These are phyloP conservation scores for Rhodotorula glutinis DNA, from an alignment of 1,284 basidiomycete species.

Conservation along the genomic window DNA sequence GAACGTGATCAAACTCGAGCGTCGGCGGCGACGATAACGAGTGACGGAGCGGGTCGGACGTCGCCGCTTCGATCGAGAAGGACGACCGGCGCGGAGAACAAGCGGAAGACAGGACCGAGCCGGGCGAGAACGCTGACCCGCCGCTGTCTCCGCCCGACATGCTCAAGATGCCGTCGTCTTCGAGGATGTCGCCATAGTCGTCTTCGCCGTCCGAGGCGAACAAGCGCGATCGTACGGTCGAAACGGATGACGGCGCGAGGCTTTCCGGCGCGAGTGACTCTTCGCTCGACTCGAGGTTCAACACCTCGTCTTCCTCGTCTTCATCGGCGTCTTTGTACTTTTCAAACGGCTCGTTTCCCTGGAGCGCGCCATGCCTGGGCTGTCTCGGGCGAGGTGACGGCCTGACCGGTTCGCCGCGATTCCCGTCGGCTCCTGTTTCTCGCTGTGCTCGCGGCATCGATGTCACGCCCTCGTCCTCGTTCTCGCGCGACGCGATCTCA, in stretches of 20 bases:
- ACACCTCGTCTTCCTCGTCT: not conserved
- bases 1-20: conserved; percentile 2
- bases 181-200: conserved; percentile 9
- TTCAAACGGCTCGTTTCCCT: too few species aligned
- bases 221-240: conserved; percentile 1
- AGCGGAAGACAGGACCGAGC: not conserved
- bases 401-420: not conserved
- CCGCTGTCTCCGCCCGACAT: not conserved
- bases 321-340: not conserved
- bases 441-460: too few species aligned
- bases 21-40: conserved; percentile 11
- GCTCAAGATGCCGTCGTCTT: not conserved
- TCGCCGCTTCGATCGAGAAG: conserved; percentile 8
- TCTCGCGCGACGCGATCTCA: too few species aligned
- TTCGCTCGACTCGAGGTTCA: not conserved
- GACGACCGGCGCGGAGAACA: conserved; percentile 13
- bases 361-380: too few species aligned
- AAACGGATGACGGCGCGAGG: not conserved
- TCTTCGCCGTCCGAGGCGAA: conserved; percentile 31
- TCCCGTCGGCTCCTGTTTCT: too few species aligned
- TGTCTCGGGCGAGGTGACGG: not conserved
- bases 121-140: not conserved
- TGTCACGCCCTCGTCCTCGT: too few species aligned
- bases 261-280: not conserved
- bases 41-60: conserved; percentile 31